Evolutionary conservation across 108 stramenopile genomes (phyloP), one percentile per base, ranked within the genome.

Genomic region (Stephanodiscus triporus): DNA sequence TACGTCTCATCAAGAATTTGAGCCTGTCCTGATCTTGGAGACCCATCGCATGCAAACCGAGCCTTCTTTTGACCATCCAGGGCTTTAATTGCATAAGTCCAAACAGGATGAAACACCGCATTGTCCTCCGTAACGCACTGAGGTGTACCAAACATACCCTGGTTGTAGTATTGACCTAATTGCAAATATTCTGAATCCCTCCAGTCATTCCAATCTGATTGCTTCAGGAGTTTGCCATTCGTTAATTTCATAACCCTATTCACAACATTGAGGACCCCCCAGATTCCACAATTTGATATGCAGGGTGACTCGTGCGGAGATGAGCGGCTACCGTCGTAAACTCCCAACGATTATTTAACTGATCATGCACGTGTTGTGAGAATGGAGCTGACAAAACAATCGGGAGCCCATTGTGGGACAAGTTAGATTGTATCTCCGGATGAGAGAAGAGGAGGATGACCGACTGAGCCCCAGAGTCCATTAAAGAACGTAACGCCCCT

Each of bases 31-130:
- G 16, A 38, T 4, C 43, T 2, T 14, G 68, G 27, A 9, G 68
- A 70, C 16, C 68, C 55, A 42, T 70, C 68, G 27, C 56, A 57
- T 3, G 68, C 48, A 9, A 4, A 45, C 0, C 57, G 57, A 24
- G 68, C 68, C 43, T 70, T 70, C 26, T 70, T 70, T 13, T 57
- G 42, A 45, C 26, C 42, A 43, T 68, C 51, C 0, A 51, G 7
- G 7, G 38, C 5, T 47, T 70, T 70, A 2, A 58, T 42, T 2
- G 37, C 13, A 27, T 70, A 70, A 0, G 57, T 59, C 57, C 68
- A 70, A 1, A 70, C 54, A 26, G 16, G 9, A 14, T 57, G 2
- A 57, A 57, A 57, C 5, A 29, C 24, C 24, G 4, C 68, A 54
- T 23, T n/a, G 22, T 45, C 45, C 38, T 27, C 54, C 3, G 55